A percentile compares a stretch with the other conserved stretches of the same genome.
Evolutionary conservation across 2,329 filamentous ascomycete genomes (phyloP).

Genomic region (Beauveria varroae): DNA sequence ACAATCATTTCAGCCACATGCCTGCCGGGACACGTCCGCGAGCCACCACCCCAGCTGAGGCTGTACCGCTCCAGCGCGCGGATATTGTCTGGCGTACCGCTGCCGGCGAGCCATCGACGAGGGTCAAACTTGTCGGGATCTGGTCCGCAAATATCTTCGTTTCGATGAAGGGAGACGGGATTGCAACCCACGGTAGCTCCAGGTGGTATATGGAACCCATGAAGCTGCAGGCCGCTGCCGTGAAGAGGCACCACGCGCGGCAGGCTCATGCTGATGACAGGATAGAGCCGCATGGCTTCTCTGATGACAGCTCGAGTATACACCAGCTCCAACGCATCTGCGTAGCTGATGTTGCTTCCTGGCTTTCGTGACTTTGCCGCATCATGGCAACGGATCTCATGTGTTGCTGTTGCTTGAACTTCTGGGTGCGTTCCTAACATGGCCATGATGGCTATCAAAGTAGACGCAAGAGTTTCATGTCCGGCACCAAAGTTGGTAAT

Average conservation of each 20-base stretch:
- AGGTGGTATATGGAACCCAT: conserved; percentile 33
- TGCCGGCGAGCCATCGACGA: conserved; percentile 36
- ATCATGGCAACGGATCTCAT: conserved; percentile 22
- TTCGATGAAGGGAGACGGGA: conserved; percentile 42
- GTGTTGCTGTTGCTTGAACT: conserved; percentile 25
- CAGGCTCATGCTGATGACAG: conserved; percentile 45
- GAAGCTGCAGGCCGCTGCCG: conserved; percentile 25
- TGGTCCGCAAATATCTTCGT: conserved; percentile 39
- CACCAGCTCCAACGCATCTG: conserved; percentile 16
- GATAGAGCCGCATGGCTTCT: conserved; percentile 43
- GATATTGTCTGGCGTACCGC: conserved; percentile 11
- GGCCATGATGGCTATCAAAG: conserved; percentile 40
- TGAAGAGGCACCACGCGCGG: conserved; percentile 35
- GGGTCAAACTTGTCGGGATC: conserved; percentile 38
- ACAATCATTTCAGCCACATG: conserved; percentile 44
- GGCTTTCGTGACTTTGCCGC: conserved; percentile 8
- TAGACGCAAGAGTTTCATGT: conserved; percentile 47
- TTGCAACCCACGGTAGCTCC: conserved; percentile 45
- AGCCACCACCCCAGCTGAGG: conserved; percentile 45
- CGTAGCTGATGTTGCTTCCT: conserved; percentile 12
- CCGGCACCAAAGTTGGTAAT: conserved; percentile 49
- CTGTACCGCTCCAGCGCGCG: conserved; percentile 40
- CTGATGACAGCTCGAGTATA: conserved; percentile 40
- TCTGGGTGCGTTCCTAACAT: conserved; percentile 35
- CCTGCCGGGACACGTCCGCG: conserved; percentile 42